A percentile compares a stretch with the other conserved stretches of the same genome.
phyloP scores from a whole-genome alignment of 2,329 filamentous ascomycete genomes.

The Dryadomyces sulphureus region DNA sequence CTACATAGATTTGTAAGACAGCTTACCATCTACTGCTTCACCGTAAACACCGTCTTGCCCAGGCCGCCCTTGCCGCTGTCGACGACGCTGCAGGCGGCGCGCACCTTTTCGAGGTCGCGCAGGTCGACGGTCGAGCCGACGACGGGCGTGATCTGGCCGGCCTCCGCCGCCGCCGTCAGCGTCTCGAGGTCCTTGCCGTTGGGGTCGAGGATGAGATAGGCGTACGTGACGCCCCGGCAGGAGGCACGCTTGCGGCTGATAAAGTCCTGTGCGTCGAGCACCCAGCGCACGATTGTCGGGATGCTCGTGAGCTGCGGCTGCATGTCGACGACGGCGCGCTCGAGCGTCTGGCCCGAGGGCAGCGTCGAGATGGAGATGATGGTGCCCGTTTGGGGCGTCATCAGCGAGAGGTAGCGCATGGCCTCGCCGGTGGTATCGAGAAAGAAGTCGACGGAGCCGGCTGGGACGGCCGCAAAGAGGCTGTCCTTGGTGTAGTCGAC shows the following conservation, averaged over 20 bases:
- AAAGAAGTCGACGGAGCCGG: neutral
- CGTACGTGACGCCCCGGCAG: neutral
- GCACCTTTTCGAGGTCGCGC: neutral
- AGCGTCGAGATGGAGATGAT: neutral
- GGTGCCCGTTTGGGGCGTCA: neutral
- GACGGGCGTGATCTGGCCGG: neutral
- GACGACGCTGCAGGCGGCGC: neutral
- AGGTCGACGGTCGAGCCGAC: neutral
- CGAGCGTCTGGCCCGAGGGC: neutral
- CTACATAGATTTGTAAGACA: no score
- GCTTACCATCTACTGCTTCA: no score
- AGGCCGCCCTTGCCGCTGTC: neutral
- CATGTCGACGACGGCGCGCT: neutral
- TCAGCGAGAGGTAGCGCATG: neutral
- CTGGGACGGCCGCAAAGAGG: neutral
- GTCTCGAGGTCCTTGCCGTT: neutral
- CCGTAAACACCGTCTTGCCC: neutral
- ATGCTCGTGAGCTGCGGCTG: neutral
- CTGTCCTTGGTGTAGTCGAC: neutral
- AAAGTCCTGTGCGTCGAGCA: neutral
- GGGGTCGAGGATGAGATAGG: neutral
- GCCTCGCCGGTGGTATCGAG: slow-evolving; percentile 1
- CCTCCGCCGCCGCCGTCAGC: neutral
- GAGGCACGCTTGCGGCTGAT: neutral
- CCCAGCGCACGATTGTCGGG: neutral